Evolutionary conservation across 2,329 filamentous ascomycete species (phyloP).

Genomic region (Ilyonectria mors-panacis): DNA sequence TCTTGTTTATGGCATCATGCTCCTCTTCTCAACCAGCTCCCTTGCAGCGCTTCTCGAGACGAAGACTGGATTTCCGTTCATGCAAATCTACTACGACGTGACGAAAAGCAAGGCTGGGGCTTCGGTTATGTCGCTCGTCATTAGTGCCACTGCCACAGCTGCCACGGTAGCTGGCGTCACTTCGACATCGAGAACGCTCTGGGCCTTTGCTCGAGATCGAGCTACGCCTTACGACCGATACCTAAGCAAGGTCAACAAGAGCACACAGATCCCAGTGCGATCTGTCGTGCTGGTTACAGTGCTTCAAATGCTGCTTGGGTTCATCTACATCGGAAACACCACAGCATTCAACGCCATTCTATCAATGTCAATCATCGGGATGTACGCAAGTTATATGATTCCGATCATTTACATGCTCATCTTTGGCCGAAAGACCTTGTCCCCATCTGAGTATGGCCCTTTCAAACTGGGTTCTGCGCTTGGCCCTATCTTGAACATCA

Average conservation of each 20-base stretch:
- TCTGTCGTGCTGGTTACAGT: constrained; percentile 44
- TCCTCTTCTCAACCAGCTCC: constrained; percentile 60
- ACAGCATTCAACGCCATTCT: constrained; percentile 60
- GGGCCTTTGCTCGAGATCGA: constrained; percentile 58
- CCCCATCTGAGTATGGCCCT: constrained; percentile 35
- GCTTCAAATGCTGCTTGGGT: constrained; percentile 50
- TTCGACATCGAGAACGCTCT: constrained; percentile 55
- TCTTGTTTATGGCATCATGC: constrained; percentile 57
- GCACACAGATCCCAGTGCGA: constrained; percentile 53
- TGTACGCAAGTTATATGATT: constrained; percentile 60
- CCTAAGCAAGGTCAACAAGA: constrained; percentile 54
- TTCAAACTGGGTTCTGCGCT: constrained; percentile 51
- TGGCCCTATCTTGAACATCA: constrained; percentile 55
- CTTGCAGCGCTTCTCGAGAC: constrained; percentile 56
- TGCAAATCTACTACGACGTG: constrained; percentile 55
- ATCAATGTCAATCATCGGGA: constrained; percentile 58
- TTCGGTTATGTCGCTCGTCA: constrained; percentile 50
- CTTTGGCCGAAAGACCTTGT: constrained; percentile 51
- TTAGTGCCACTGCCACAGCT: constrained; percentile 47
- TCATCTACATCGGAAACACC: constrained; percentile 59
- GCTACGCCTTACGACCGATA: constrained; percentile 54
- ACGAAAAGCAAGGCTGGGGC: constrained; percentile 46
- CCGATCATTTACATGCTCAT: constrained; percentile 56
- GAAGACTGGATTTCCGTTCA: constrained; percentile 60
- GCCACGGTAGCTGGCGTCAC: constrained; percentile 52